Evolutionary conservation across 176 grass and related monocot genomes (phyloP).

Genomic region (Saccharum spontaneum): DNA sequence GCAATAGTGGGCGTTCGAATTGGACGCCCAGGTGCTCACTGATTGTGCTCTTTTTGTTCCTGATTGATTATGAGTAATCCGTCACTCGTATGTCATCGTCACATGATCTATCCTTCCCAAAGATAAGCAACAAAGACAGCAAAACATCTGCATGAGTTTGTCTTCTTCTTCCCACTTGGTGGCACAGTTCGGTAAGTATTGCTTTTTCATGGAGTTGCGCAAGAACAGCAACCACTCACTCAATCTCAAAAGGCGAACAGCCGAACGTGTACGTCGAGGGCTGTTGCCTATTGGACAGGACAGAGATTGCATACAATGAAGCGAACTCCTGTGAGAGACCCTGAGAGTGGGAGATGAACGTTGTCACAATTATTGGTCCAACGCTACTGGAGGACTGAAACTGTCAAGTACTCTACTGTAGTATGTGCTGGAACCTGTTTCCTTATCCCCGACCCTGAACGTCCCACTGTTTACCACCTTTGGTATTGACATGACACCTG

Average conservation of each 20-base stretch:
- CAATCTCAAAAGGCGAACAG: neutral
- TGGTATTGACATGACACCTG: neutral
- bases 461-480: neutral
- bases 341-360: neutral
- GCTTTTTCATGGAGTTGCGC: neutral
- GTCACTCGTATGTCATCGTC: neutral
- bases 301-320: too few species aligned
- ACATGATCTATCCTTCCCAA: neutral
- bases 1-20: constrained; percentile 6
- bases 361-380: neutral
- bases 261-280: too few species aligned
- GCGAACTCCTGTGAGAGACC: too few species aligned
- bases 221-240: neutral
- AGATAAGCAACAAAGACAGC: neutral
- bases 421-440: neutral
- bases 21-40: constrained; percentile 11
- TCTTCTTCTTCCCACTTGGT: constrained; percentile 26
- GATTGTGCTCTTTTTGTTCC: constrained; percentile 29
- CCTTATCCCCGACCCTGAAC: neutral
- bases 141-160: neutral
- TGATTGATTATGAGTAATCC: constrained; percentile 8
- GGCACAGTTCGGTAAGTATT: neutral
- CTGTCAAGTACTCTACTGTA: too few species aligned
- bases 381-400: neutral
- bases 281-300: too few species aligned